Evolutionary conservation across 768 basidiomycete species (phyloP), one percentile per base, ranked within the genome.

Genomic region (Hypholoma sublateritium): DNA sequence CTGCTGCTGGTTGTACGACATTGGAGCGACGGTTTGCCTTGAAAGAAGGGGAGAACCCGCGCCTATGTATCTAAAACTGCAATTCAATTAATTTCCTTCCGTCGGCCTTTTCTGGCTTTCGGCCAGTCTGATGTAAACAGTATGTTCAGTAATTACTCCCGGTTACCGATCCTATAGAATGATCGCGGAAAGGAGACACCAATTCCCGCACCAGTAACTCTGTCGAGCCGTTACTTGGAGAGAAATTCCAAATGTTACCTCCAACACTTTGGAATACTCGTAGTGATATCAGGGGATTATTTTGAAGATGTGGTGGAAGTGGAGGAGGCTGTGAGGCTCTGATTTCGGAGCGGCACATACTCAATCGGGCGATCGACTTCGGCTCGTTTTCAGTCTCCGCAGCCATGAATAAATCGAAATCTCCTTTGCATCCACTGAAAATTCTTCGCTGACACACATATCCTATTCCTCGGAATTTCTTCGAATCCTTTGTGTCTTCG

Each of bases 101-200:
- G 69, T 68, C 66, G 68, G 64, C 64, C 63, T 55, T 65, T 69
- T 61, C 68, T 68, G 62, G 60, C 62, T 70, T 71, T 69, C 63
- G 67, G 52, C 52, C 67, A 69, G 67, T 67, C 67, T 69, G 66
- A 70, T 71, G 66, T 67, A 68, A 66, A 63, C 59, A 65, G 64
- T 67, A 67, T 70, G 67, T 70, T 65, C 64, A 35, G 32, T 42
- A 65, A 64, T 62, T 68, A 62, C 58, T 64, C 62, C 67, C 65
- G 65, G 64, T 59, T 58, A 62, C 65, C 66, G 65, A 61, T 61
- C 50, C 57, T 58, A 53, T 60, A 48, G 60, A 58, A 58, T 67
- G 69, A 70, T 68, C 67, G 63, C 63, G 54, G 53, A 45, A 53
- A 53, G 53, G 53, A 53, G 53, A 35, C 43, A 32, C 28, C 19